These are phyloP conservation scores for Taphrina deformans DNA, from an alignment of 1,139 yeast species.

Conservation along the genomic window DNA sequence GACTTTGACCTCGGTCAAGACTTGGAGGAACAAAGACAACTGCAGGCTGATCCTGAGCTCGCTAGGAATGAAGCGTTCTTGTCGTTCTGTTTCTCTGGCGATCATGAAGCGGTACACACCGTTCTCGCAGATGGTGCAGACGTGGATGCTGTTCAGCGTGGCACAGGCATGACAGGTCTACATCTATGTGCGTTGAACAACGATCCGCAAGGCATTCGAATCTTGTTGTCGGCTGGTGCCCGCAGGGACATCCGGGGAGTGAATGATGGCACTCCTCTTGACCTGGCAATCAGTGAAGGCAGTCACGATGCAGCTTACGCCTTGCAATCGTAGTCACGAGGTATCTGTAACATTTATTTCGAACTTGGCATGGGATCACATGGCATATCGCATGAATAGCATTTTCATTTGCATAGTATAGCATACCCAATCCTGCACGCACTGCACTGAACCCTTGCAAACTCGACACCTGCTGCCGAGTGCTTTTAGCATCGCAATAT, in stretches of 20 bases:
- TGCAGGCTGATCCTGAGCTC: slow-evolving; percentile 35
- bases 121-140: slow-evolving; percentile 32
- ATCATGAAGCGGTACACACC: slow-evolving; percentile 38
- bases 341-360: no score
- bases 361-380: no score
- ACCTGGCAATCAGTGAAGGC: slow-evolving; percentile 25
- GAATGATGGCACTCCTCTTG: slow-evolving; percentile 8
- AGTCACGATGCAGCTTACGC: slow-evolving; percentile 33
- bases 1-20: slow-evolving; percentile 39
- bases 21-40: slow-evolving; percentile 37
- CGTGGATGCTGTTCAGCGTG: slow-evolving; percentile 6
- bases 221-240: slow-evolving; percentile 21
- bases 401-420: no score
- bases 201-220: slow-evolving; percentile 7
- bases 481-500: no score
- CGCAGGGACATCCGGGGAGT: not conserved
- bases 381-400: no score
- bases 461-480: no score
- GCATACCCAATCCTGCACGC: no score
- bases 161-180: slow-evolving; percentile 29
- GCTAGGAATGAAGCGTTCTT: slow-evolving; percentile 37
- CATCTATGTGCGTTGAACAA: slow-evolving; percentile 30
- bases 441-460: no score
- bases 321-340: slow-evolving; percentile 12
- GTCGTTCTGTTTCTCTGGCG: slow-evolving; percentile 40